Evolutionary conservation across 441 rosid genomes (phyloP), one percentile per base, ranked within the genome.

Genomic region (Adansonia gregorii): DNA sequence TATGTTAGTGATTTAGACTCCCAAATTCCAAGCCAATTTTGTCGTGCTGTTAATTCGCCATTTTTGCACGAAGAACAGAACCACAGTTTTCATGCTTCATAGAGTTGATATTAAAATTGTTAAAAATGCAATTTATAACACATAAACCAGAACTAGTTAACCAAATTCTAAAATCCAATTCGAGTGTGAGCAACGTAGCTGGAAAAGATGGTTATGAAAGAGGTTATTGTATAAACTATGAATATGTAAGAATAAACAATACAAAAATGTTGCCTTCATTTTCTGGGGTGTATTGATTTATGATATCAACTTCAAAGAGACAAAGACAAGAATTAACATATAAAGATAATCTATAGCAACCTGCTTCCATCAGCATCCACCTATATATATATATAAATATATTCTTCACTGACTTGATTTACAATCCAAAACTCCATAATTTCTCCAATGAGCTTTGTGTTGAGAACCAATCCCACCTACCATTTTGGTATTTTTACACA

Each of bases 341-440:
- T 24, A 8, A 51, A 22, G 64, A 72, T 82, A 74, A 59, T 46
- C 67, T 39, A 24, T 11, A 0, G 67, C 74, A 72, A 8, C 76
- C 24, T 80, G 35, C 67, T 76, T 75, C 84, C 75, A 75, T 55
- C 80, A 9, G 67, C 75, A 77, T 59, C 77, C 51, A 67, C 67
- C 83, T 22, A 63, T 45, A 48, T 49, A 63, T 45, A 48, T 49
- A 46, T 27, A 27, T 27, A 27, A 27, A 27, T 27, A 9, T 22
- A 59, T 22, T 66, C 66, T 61, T 49, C 43, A 74, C 14, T 31
- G 58, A 14, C 61, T 17, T 67, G 2, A 76, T 68, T 74, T 67
- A 73, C 71, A 71, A 67, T 67, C 45, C 74, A 68, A 81, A 81
- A 56, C 60, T 49, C 22, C 5, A 20, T 43, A 12, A 9, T 17